A percentile compares a stretch with the other conserved stretches of the same genome.
Conservation (phyloP, 306 rosid species). For the Morella rubra region DNA sequence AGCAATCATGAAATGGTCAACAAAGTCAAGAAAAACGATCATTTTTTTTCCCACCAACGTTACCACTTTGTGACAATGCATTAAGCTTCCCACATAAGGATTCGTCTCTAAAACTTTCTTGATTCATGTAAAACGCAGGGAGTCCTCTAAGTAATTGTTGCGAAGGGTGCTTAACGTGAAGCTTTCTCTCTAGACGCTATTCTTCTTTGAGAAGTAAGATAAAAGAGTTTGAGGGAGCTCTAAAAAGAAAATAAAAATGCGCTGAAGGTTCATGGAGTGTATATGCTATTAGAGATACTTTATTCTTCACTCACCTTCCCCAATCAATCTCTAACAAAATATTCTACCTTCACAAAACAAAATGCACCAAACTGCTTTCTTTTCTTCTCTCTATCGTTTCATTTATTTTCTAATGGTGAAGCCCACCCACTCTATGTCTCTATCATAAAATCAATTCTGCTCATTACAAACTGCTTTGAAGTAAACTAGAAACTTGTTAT, state of each 20-base stretch:
- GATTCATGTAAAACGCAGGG: background rate
- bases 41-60: background rate
- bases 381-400: too few relatives aligned
- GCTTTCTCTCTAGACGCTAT: background rate
- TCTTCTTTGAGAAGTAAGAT: background rate
- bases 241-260: background rate
- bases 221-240: background rate
- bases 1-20: background rate
- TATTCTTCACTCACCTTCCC: background rate
- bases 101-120: background rate
- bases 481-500: background rate
- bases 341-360: background rate
- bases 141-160: background rate
- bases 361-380: background rate
- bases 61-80: background rate
- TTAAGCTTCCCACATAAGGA: background rate
- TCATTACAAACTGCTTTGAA: background rate
- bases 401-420: background rate
- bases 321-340: slow-evolving; percentile 1
- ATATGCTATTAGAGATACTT: background rate
- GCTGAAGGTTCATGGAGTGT: background rate
- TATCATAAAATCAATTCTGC: too few relatives aligned
- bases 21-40: slow-evolving; percentile 6
- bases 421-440: background rate
- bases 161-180: background rate